Conservation (phyloP, 108 stramenopile species). For the Cylindrotheca fusiformis region DNA sequence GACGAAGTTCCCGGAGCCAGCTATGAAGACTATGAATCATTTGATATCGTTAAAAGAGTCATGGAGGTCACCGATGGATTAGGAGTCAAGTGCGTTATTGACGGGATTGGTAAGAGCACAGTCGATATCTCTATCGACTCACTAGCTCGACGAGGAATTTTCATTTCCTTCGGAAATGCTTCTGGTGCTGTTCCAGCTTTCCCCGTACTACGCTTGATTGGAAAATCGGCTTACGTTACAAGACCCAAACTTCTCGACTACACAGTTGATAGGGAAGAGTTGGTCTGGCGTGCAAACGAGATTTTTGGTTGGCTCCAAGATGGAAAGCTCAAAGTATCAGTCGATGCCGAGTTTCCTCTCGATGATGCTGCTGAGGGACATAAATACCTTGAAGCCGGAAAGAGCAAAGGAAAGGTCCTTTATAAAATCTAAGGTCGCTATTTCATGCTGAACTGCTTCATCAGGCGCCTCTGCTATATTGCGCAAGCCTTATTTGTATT, state of each 20-base stretch:
- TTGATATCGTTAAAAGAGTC: conserved; percentile 64
- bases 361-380: conserved; percentile 71
- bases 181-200: conserved; percentile 86
- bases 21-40: conserved; percentile 73
- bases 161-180: conserved; percentile 86
- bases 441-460: too few relatives aligned
- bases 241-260: conserved; percentile 86
- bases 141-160: conserved; percentile 73
- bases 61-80: conserved; percentile 67
- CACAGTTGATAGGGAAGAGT: conserved; percentile 58
- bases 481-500: too few relatives aligned
- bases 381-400: conserved; percentile 75
- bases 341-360: conserved; percentile 67
- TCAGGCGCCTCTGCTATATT: too few relatives aligned
- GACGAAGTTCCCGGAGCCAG: conserved; percentile 68
- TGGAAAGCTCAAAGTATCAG: conserved; percentile 65
- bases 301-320: conserved; percentile 75
- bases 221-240: conserved; percentile 76
- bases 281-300: conserved; percentile 58
- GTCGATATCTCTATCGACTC: conserved; percentile 75
- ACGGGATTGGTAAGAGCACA: conserved; percentile 82
- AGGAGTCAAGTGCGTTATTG: conserved; percentile 79
- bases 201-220: conserved; percentile 67
- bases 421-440: conserved; percentile 40
- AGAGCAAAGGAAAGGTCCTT: conserved; percentile 79